A percentile compares a stretch with the other conserved stretches of the same genome.
Conservation (phyloP, 2,329 filamentous ascomycete genomes). For the Aureobasidium sp. region DNA sequence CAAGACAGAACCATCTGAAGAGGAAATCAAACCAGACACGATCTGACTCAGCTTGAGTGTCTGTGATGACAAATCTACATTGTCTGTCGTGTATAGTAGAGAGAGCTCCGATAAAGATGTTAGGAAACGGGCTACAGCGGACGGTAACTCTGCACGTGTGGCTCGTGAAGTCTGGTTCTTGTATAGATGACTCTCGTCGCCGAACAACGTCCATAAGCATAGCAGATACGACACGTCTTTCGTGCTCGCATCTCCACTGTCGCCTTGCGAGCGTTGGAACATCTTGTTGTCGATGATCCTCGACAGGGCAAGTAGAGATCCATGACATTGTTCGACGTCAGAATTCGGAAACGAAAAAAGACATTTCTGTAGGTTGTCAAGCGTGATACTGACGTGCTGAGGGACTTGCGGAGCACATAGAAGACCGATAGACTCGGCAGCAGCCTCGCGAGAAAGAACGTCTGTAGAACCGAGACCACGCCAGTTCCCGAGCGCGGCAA, state of each 20-base stretch:
- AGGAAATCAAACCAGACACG: constrained; percentile 20
- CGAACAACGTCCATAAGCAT: not conserved
- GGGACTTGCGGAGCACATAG: not conserved
- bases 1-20: constrained; percentile 25
- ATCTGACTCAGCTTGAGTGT: not conserved
- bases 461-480: constrained; percentile 80
- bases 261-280: constrained; percentile 32
- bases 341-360: not conserved
- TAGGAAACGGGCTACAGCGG: constrained; percentile 20
- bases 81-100: not conserved
- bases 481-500: constrained; percentile 72
- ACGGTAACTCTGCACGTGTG: constrained; percentile 26
- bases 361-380: not conserved
- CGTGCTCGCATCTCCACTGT: constrained; percentile 19
- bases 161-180: constrained; percentile 12
- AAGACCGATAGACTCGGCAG: constrained; percentile 58
- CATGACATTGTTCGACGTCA: constrained; percentile 8
- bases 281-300: constrained; percentile 22
- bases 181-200: not conserved
- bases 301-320: constrained; percentile 11
- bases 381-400: not conserved
- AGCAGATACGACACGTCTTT: constrained; percentile 26
- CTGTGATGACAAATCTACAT: not conserved
- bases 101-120: constrained; percentile 21
- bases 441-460: constrained; percentile 62